Base-by-base conservation (phyloP, 192 early-diverging fungal genomes). In the Obelidium mucronatum region DNA sequence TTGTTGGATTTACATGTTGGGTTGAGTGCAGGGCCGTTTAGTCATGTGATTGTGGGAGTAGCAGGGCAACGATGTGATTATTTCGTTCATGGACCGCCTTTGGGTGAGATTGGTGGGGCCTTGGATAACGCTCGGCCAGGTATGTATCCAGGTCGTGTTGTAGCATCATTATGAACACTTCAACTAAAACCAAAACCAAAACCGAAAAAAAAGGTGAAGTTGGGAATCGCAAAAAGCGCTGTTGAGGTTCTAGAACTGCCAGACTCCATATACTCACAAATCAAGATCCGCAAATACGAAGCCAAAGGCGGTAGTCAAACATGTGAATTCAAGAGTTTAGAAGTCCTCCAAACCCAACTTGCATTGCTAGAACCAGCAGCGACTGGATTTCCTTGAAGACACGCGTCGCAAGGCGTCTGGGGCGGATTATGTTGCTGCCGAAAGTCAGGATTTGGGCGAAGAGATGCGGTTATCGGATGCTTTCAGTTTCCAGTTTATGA, bases 71-170 rank as follows among this genome's bases (percentile, higher is more conserved):
- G 77, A 28, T 78, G 77, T 55, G 77, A 78, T 40, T 78, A 78
- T 52, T 78, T 78, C 40, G 77, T 78, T 17, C 69, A 78, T 39
- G 77, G 77, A 15, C 59, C 37, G 13, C 69, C 68, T 15, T 55
- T 78, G 40, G 69, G 69, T 36, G 65, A 78, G 51, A 66, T 78
- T 48, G 77, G 77, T 48, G 77, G 42, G 22, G 69, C 77, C 3
- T 34, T 78, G 30, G 77, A 78, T 48, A 64, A 72, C 31, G 77
- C 77, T n/a, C n/a, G 66, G 36, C 77, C 77, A 51, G 77, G 76
- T 77, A 19, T 64, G 31, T 4, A 1, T 24, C 34, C 22, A 48
- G 0, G 24, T 28, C 24, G 39, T 54, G 13, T 37, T 35, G 2
- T 34, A 5, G 54, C 11, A 67, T 11, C 22, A 34, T 67, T 34